A percentile compares a stretch with the other conserved stretches of the same genome.
These are phyloP conservation scores for Neurospora sp. DNA, from an alignment of 2,329 filamentous ascomycete genomes.

Conservation along the genomic window DNA sequence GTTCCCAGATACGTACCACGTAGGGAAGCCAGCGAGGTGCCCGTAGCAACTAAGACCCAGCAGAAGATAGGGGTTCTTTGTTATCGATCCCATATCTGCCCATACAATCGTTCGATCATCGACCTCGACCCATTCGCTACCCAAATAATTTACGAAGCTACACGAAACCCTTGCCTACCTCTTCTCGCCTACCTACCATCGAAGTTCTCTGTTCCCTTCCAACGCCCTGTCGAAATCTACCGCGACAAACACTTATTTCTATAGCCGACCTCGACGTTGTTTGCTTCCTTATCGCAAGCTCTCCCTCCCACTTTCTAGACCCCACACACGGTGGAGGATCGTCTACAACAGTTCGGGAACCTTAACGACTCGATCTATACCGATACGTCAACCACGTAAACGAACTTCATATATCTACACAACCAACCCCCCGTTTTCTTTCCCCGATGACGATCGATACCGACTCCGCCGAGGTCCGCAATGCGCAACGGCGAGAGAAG, in stretches of 20 bases:
- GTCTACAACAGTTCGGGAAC: background rate
- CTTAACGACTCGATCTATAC: background rate
- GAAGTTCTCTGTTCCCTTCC: background rate
- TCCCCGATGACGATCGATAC: constrained; percentile 22
- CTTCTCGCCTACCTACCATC: background rate
- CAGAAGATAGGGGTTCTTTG: background rate
- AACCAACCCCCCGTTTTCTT: background rate
- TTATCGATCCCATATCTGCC: constrained; percentile 2
- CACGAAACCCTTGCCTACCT: background rate
- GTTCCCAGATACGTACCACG: background rate
- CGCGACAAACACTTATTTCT: background rate
- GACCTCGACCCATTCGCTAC: background rate
- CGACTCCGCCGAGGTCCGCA: constrained; percentile 28
- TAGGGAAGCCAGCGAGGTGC: background rate
- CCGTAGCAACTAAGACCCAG: background rate
- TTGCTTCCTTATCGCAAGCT: background rate
- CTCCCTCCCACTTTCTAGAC: background rate
- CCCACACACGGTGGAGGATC: background rate
- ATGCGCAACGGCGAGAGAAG: constrained; percentile 36
- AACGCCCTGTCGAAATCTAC: background rate
- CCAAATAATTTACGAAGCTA: background rate
- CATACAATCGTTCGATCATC: background rate
- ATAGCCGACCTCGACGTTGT: background rate
- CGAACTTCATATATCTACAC: background rate
- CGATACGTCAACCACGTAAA: background rate